phyloP scores from a whole-genome alignment of 805 yeast genomes.

The Wickerhamiella spandovensis region DNA sequence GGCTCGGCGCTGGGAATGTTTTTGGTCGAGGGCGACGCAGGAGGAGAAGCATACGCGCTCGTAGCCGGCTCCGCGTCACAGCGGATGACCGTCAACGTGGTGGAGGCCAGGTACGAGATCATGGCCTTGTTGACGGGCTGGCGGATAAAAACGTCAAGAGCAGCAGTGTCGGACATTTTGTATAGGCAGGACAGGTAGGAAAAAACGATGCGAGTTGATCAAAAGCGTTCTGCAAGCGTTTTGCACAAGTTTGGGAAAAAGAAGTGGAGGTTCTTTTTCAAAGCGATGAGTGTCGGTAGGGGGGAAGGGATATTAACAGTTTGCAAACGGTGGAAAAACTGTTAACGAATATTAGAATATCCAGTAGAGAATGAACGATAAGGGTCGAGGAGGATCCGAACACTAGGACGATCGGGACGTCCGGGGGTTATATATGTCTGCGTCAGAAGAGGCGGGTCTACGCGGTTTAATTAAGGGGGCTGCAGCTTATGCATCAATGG shows the following conservation, averaged over 20 bases:
- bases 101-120: conserved; percentile 31
- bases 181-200: background rate
- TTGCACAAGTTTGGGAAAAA: background rate
- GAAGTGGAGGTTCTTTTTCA: background rate
- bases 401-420: background rate
- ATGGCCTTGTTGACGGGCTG: conserved; percentile 29
- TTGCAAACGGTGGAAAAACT: background rate
- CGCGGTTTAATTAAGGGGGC: conserved; percentile 2
- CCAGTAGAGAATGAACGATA: background rate
- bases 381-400: background rate
- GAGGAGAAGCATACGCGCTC: conserved; percentile 14
- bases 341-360: background rate
- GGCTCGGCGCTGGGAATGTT: conserved; percentile 15
- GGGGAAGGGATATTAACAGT: background rate
- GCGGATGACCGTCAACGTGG: conserved; percentile 27
- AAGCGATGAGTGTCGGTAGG: background rate
- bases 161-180: conserved; percentile 23
- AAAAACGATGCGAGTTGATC: background rate
- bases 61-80: conserved; percentile 21
- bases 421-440: background rate
- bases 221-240: background rate
- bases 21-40: conserved; percentile 13
- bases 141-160: conserved; percentile 29
- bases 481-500: background rate
- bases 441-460: background rate